Evolutionary conservation across 2,329 filamentous ascomycete genomes (phyloP).

Genomic region (Pseudohalonectria lignicola): DNA sequence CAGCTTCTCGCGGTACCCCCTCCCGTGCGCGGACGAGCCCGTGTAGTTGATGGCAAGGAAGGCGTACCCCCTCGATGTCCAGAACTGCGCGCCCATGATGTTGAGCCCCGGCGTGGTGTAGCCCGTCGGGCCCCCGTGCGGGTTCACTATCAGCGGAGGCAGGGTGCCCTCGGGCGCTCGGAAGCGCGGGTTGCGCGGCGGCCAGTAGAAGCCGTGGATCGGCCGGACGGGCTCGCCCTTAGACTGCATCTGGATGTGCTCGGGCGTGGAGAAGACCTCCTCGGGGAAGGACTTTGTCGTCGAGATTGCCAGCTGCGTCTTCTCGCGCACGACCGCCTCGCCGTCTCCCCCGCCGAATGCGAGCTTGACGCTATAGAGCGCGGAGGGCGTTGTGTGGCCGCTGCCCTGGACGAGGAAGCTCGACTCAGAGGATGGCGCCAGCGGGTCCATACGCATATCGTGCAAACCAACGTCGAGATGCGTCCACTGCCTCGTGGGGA

Average conservation of each 20-base stretch:
- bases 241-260: conserved; percentile 11
- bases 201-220: conserved; percentile 35
- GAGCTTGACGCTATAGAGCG: conserved; percentile 21
- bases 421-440: conserved; percentile 21
- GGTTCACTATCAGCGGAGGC: conserved; percentile 36
- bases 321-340: conserved; percentile 13
- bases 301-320: conserved; percentile 20
- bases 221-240: conserved; percentile 15
- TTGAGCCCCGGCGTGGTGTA: conserved; percentile 28
- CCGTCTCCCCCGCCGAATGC: too few species aligned
- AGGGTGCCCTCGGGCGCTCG: conserved; percentile 20
- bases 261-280: conserved; percentile 23
- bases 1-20: conserved; percentile 35
- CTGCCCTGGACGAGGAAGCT: conserved; percentile 26
- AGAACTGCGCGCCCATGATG: conserved; percentile 33
- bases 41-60: conserved; percentile 39
- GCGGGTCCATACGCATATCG: conserved; percentile 20
- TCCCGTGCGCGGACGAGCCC: conserved; percentile 39
- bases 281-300: conserved; percentile 18
- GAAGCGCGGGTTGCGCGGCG: conserved; percentile 34
- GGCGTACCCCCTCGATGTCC: conserved; percentile 41
- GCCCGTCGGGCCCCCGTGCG: conserved; percentile 41
- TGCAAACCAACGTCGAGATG: conserved; percentile 20
- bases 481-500: conserved; percentile 18
- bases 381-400: conserved; percentile 16